These are phyloP conservation scores for Hygrophoropsis aurantiaca DNA, from an alignment of 768 basidiomycete species.

Conservation along the genomic window DNA sequence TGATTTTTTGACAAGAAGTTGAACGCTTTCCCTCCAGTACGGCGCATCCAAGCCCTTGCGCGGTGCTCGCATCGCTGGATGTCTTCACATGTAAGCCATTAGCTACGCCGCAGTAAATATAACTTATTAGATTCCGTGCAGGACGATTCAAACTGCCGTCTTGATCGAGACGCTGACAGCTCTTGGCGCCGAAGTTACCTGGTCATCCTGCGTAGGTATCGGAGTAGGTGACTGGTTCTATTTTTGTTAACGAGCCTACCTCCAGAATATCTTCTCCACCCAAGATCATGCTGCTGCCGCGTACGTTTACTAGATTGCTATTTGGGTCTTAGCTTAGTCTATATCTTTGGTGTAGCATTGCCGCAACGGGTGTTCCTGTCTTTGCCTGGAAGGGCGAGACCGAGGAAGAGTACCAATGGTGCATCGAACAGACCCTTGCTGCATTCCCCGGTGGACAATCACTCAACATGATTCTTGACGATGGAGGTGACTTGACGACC, in stretches of 20 bases:
- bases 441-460: conserved; percentile 84
- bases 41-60: conserved; percentile 80
- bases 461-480: conserved; percentile 98
- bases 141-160: conserved; percentile 98
- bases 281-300: conserved; percentile 99
- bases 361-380: conserved; percentile 97
- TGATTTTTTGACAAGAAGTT: conserved; percentile 10
- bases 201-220: conserved; percentile 90
- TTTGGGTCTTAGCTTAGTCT: conserved; percentile 3
- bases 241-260: background rate
- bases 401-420: conserved; percentile 98
- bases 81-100: conserved; percentile 84
- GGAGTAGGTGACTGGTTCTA: background rate
- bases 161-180: conserved; percentile 96
- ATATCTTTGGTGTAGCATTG: conserved; percentile 67
- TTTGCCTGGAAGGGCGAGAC: conserved; percentile 99
- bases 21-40: conserved; percentile 50
- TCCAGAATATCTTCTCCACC: conserved; percentile 97
- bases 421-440: conserved; percentile 91
- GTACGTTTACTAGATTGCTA: conserved; percentile 43
- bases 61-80: conserved; percentile 95
- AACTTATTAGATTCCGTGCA: conserved; percentile 30
- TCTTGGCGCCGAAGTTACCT: conserved; percentile 95
- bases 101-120: background rate
- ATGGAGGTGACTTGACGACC: conserved; percentile 94